Base-by-base conservation (phyloP, 2,329 filamentous ascomycete genomes). In the Grosmannia huntii region DNA sequence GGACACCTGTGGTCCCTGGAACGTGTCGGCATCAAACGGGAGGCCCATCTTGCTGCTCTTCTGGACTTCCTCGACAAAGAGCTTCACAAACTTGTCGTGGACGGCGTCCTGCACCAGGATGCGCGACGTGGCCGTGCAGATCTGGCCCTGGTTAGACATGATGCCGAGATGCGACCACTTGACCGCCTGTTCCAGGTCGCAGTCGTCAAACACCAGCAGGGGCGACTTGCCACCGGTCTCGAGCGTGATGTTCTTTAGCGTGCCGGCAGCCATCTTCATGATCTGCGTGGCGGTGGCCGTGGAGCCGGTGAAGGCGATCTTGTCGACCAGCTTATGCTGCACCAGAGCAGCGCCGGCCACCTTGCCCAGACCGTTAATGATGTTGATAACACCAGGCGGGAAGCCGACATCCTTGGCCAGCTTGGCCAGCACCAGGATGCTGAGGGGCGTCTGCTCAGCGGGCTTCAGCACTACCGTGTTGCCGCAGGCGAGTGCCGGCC, bases 281-380 rank as follows among this genome's bases (percentile, higher is more conserved):
- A 89, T 85, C 62, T 81, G 75, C 31, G 80, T 78, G 2, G 82
- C 87, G 0, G 85, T 87, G 0, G 72, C 74, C 0, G 84, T 87
- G 16, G 80, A 85, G 48, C 87, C 87, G 0, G 87, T 90, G 64
- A 90, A 90, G 0, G 86, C 84, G 57, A 90, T 76, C 72, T 89
- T 90, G 65, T 86, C 82, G 28, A 90, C 78, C 46, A 77, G 75
- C 7, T 77, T 70, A 66, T 90, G 87, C 48, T 76, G 72, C 1
- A 81, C 83, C 7, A 90, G 74, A 0, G 85, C 83, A 4, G 82
- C 77, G 21, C 87, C 87, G 2, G 85, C 83, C 38, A 81, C 80
- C 27, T 75, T 75, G 19, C 86, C 86, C 58, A 82, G 75, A 0
- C 86, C 86, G 60, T 86, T 87, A 57, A 89, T 66, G 54, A 90